Conservation (phyloP, 768 basidiomycete species). For the Suillus alpinus region DNA sequence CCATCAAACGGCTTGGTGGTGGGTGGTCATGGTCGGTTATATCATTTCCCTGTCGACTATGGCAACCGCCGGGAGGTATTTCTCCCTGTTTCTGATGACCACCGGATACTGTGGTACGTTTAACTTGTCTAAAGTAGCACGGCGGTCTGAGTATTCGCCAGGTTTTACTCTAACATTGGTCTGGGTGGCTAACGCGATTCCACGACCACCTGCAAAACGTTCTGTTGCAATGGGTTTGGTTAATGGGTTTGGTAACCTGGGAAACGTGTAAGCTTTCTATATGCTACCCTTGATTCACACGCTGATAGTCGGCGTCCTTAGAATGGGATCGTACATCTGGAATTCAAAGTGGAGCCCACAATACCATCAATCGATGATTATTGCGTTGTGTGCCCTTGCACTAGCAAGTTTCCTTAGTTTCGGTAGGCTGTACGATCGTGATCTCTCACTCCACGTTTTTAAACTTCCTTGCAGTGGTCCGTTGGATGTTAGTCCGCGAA, state of each 20-base stretch:
- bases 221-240: constrained; percentile 60
- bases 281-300: background rate
- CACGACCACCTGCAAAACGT: constrained; percentile 55
- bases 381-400: constrained; percentile 38
- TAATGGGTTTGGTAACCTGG: constrained; percentile 58
- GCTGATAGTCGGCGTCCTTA: constrained; percentile 15
- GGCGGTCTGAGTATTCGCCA: constrained; percentile 4
- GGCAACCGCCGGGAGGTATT: constrained; percentile 51
- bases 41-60: constrained; percentile 58
- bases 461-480: constrained; percentile 32
- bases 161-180: constrained; percentile 47
- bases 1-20: constrained; percentile 56
- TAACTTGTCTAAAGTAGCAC: background rate
- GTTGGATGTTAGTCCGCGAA: constrained; percentile 41
- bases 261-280: constrained; percentile 46
- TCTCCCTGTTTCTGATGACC: constrained; percentile 65
- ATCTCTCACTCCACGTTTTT: background rate
- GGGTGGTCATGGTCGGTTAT: constrained; percentile 58
- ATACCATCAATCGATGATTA: constrained; percentile 63
- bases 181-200: constrained; percentile 61
- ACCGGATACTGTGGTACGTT: constrained; percentile 44
- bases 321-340: constrained; percentile 65
- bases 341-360: constrained; percentile 55
- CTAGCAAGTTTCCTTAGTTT: constrained; percentile 33
- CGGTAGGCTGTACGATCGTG: constrained; percentile 20